These are phyloP conservation scores for Pythium brassicae DNA, from an alignment of 352 stramenopile genomes.

Conservation along the genomic window DNA sequence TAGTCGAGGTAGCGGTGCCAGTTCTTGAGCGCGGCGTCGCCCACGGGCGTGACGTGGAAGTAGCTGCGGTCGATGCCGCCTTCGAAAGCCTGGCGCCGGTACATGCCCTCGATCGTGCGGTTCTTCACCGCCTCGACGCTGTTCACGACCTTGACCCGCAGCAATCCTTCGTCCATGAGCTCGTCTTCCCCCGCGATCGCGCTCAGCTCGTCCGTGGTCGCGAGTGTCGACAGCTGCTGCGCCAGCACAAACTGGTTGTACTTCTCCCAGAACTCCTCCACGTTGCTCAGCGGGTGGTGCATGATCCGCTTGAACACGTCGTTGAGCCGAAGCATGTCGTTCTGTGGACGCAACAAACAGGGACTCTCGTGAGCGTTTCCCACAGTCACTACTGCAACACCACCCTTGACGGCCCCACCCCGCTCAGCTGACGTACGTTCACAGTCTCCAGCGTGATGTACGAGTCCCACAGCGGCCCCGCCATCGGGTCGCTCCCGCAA, in stretches of 20 bases:
- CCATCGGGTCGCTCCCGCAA: constrained; percentile 59
- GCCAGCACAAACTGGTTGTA: constrained; percentile 83
- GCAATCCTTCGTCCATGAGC: constrained; percentile 71
- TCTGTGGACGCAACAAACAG: constrained; percentile 28
- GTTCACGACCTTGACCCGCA: constrained; percentile 83
- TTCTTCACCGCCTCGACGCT: constrained; percentile 70
- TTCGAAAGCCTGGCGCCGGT: constrained; percentile 65
- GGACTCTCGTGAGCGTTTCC: too few species aligned
- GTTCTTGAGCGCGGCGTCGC: constrained; percentile 62
- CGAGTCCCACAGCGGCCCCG: constrained; percentile 69
- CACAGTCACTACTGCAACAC: too few species aligned
- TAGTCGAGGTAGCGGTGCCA: constrained; percentile 81
- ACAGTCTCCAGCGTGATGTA: constrained; percentile 79
- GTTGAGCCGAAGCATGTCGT: constrained; percentile 78
- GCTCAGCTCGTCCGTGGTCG: constrained; percentile 58
- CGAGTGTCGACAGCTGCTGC: constrained; percentile 58
- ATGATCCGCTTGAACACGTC: constrained; percentile 80
- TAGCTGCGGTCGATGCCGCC: constrained; percentile 76
- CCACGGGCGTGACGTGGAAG: constrained; percentile 75
- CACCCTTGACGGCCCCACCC: too few species aligned
- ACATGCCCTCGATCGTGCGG: constrained; percentile 55
- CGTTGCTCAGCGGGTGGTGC: constrained; percentile 60
- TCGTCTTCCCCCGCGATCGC: constrained; percentile 50
- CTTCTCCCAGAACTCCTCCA: constrained; percentile 83
- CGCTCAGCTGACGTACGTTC: constrained; percentile 32